These are phyloP conservation scores for Aspergillus saccharolyticus DNA, from an alignment of 495 filamentous ascomycete species.

Conservation along the genomic window DNA sequence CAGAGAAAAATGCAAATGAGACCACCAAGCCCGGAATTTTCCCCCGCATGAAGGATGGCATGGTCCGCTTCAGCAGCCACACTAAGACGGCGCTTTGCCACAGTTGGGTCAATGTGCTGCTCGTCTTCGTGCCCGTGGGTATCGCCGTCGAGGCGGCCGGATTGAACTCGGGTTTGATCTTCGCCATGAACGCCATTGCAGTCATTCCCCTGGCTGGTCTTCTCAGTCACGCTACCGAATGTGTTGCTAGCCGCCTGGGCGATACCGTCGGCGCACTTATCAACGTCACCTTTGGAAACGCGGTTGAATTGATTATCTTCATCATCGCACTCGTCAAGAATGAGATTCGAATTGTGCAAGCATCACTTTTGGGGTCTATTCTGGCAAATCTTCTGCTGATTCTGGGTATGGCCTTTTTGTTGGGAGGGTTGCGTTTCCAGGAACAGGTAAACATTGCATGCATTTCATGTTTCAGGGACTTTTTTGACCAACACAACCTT, in stretches of 20 bases:
- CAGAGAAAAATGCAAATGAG: conserved; percentile 18
- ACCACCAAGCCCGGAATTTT: conserved; percentile 24
- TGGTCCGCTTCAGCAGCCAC: conserved; percentile 32
- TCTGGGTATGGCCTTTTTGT: conserved; percentile 82
- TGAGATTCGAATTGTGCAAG: conserved; percentile 86
- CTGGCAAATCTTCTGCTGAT: conserved; percentile 83
- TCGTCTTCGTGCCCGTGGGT: conserved; percentile 76
- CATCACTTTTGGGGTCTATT: conserved; percentile 82
- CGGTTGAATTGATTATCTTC: conserved; percentile 82
- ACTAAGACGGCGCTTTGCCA: conserved; percentile 38
- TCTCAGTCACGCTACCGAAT: conserved; percentile 76
- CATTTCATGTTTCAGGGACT: too few relatives aligned
- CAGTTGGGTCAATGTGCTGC: conserved; percentile 74
- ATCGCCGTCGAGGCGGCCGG: conserved; percentile 57
- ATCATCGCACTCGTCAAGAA: conserved; percentile 45
- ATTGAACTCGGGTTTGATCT: conserved; percentile 50
- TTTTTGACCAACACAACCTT: too few relatives aligned
- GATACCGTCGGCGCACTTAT: conserved; percentile 77
- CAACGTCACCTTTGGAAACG: conserved; percentile 87
- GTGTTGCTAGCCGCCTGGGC: conserved; percentile 68
- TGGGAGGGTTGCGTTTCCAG: conserved; percentile 79
- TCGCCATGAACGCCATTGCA: conserved; percentile 77
- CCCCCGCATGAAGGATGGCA: conserved; percentile 32
- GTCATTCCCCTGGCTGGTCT: conserved; percentile 81
- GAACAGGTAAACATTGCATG: conserved; percentile 57